Percentiles rank a stretch among this genome's conserved stretches.
Conservation (phyloP, 2,329 filamentous ascomycete species). For the Daldinia eschscholtzii region DNA sequence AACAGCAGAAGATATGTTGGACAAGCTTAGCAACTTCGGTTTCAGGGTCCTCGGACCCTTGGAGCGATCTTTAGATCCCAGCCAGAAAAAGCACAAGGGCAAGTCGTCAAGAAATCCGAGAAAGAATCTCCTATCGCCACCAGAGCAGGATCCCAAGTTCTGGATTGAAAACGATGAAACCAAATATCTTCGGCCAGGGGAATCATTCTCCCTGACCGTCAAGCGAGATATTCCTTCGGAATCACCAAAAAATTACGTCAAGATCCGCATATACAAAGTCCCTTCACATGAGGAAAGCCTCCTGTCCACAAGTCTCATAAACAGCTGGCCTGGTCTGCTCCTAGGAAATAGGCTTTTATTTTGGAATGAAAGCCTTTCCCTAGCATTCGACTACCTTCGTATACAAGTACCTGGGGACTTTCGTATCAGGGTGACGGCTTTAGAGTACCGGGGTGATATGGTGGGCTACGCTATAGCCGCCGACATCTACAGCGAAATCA, state of each 20-base stretch:
- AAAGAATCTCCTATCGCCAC: neutral
- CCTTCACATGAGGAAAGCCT: no score
- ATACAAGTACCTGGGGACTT: neutral
- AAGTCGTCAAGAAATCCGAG: no score
- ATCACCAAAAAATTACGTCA: neutral
- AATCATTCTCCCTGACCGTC: neutral
- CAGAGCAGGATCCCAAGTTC: neutral
- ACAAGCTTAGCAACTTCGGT: no score
- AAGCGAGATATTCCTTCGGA: neutral
- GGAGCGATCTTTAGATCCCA: no score
- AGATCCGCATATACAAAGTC: neutral
- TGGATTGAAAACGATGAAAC: neutral
- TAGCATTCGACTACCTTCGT: neutral
- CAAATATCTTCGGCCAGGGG: neutral
- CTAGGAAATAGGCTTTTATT: neutral
- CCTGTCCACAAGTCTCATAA: neutral
- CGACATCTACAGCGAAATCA: neutral
- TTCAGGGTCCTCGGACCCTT: no score
- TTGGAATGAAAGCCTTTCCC: neutral
- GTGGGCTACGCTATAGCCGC: neutral
- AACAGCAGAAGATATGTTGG: no score
- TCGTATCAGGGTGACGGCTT: neutral
- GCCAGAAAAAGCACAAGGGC: no score
- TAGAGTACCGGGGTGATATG: neutral
- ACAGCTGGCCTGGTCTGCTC: neutral